phyloP scores from a whole-genome alignment of 768 basidiomycete species.

The Auricularia sp. region DNA sequence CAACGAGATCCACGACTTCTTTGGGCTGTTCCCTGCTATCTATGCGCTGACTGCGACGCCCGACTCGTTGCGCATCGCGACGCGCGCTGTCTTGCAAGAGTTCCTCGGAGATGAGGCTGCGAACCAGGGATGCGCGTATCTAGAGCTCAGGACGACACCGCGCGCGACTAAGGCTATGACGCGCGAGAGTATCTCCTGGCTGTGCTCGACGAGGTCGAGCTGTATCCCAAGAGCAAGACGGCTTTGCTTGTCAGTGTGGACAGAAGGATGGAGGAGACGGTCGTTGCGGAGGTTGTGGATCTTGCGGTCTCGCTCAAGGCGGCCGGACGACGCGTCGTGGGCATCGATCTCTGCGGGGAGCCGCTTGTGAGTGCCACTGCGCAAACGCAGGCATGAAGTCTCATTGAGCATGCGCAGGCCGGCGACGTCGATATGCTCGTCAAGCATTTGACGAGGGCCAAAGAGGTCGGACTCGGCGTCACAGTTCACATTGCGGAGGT shows the following conservation, averaged over 20 bases:
- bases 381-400: neutral
- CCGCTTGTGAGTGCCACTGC: slow-evolving; percentile 30
- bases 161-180: slow-evolving; percentile 49
- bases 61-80: slow-evolving; percentile 40
- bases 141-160: slow-evolving; percentile 81
- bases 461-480: slow-evolving; percentile 52
- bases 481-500: slow-evolving; percentile 83
- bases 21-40: slow-evolving; percentile 64
- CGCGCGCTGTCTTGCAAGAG: slow-evolving; percentile 52
- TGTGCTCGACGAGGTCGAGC: slow-evolving; percentile 56
- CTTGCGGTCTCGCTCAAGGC: slow-evolving; percentile 45
- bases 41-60: slow-evolving; percentile 66
- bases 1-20: slow-evolving; percentile 60
- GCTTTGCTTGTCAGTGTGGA: slow-evolving; percentile 72
- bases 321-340: slow-evolving; percentile 57
- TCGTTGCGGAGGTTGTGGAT: slow-evolving; percentile 45
- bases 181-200: slow-evolving; percentile 50
- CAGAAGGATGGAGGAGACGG: slow-evolving; percentile 46
- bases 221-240: slow-evolving; percentile 39
- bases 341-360: slow-evolving; percentile 75
- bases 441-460: slow-evolving; percentile 43
- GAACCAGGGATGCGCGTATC: slow-evolving; percentile 47
- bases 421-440: slow-evolving; percentile 48
- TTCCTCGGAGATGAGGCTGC: slow-evolving; percentile 38
- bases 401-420: slow-evolving; percentile 23